Evolutionary conservation across 805 yeast genomes (phyloP), one percentile per base, ranked within the genome.

Genomic region (Pichia scutulata): DNA sequence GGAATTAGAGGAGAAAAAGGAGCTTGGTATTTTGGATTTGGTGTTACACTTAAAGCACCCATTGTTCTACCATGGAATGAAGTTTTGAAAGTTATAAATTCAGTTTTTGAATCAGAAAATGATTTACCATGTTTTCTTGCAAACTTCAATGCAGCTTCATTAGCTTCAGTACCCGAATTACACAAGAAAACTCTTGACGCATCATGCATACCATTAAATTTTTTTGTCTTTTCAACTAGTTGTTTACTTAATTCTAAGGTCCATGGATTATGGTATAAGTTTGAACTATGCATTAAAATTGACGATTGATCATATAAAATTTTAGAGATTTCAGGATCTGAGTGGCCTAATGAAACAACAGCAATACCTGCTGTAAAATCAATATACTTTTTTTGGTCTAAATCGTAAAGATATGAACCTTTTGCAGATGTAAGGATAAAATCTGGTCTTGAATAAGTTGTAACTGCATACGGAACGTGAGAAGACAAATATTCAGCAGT

Each of bases 341-440:
- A 73, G 63, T 93, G 98, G 2, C 99, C 99, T 55, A 93, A 72
- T 1, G 87, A 84, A n/a, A 96, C 92, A 16, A 93, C 99, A 1
- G 99, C 98, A 57, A 93, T 92, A 48, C 99, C 99, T 2, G 97
- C 89, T 1, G 92, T 83, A 68, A 93, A 92, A 64, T 93, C 99
- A 46, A 93, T 75, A 62, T 84, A 93, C 63, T 84, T 76, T 39
- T 80, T 75, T 53, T 85, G 84, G 59, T 87, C 89, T 45, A 84
- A 68, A 66, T 93, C 99, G 73, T 82, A 89, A 49, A 93, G 65
- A 48, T 73, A 73, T n/a, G 89, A 79, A 19, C 96, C 96, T 58
- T 80, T 68, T 36, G 97, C 99, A 53, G 82, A 84, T 45, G 84
- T 81, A 50, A 92, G 74, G 18, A 89, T 86, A 46, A 89, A 67